These are phyloP conservation scores for Paspalum vaginatum DNA, from an alignment of 176 grass and related monocot genomes.

Conservation along the genomic window DNA sequence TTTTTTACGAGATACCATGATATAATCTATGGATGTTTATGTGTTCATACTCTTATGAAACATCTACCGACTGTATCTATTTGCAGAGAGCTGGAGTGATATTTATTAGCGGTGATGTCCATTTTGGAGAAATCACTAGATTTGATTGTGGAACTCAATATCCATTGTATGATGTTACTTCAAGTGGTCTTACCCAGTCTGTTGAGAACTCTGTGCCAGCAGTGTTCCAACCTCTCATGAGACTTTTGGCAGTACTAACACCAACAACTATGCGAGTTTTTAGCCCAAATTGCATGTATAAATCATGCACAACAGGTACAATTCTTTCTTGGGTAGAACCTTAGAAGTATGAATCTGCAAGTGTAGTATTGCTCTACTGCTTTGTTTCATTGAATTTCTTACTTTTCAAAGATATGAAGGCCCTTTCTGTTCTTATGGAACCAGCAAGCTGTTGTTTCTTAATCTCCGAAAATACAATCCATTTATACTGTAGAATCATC, in stretches of 20 bases:
- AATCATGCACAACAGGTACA: slow-evolving; percentile 88
- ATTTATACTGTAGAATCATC: neutral
- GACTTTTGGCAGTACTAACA: slow-evolving; percentile 58
- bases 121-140: slow-evolving; percentile 92
- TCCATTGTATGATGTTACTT: slow-evolving; percentile 90
- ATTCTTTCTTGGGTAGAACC: slow-evolving; percentile 23
- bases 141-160: slow-evolving; percentile 76
- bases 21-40: slow-evolving; percentile 10
- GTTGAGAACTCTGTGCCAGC: slow-evolving; percentile 59
- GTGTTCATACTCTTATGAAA: slow-evolving; percentile 9
- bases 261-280: slow-evolving; percentile 82
- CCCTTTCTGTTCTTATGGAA: neutral
- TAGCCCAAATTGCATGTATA: slow-evolving; percentile 51
- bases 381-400: slow-evolving; percentile 8
- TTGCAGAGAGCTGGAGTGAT: slow-evolving; percentile 83
- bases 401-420: neutral
- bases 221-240: slow-evolving; percentile 56
- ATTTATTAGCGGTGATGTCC: slow-evolving; percentile 94
- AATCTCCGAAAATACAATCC: neutral
- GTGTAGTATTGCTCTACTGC: neutral
- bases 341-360: slow-evolving; percentile 9
- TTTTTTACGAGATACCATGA: neutral
- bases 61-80: neutral
- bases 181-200: slow-evolving; percentile 92
- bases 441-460: slow-evolving; percentile 14